These are phyloP conservation scores for Phlegmacium glaucopus DNA, from an alignment of 768 basidiomycete species.

Conservation along the genomic window DNA sequence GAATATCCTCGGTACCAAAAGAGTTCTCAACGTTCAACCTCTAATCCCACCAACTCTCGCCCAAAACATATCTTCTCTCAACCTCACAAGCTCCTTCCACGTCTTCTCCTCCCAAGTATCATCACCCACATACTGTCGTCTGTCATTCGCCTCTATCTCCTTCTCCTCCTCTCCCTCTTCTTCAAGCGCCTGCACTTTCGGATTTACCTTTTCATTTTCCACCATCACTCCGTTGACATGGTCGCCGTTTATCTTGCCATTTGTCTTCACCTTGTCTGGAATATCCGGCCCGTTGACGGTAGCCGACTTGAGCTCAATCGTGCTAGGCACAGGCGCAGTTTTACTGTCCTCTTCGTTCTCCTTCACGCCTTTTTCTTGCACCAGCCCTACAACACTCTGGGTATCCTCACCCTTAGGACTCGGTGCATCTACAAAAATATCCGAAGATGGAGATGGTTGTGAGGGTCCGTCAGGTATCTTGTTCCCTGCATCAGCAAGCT, in stretches of 20 bases:
- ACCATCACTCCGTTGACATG: neutral
- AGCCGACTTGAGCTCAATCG: too few relatives aligned
- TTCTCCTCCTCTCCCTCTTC: constrained; percentile 7
- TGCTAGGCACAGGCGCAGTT: too few relatives aligned
- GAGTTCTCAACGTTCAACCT: constrained; percentile 10
- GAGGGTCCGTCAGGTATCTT: neutral
- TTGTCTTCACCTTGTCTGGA: too few relatives aligned
- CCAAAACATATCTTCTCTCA: constrained; percentile 87
- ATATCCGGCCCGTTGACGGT: too few relatives aligned
- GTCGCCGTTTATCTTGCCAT: too few relatives aligned
- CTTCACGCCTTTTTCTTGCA: neutral
- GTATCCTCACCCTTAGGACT: neutral
- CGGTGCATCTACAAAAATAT: neutral
- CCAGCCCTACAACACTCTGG: neutral
- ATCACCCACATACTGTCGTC: constrained; percentile 54
- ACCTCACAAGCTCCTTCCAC: constrained; percentile 72
- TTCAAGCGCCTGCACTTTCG: neutral
- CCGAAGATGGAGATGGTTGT: neutral
- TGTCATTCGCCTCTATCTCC: constrained; percentile 14
- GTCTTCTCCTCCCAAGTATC: constrained; percentile 83
- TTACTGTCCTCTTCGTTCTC: too few relatives aligned
- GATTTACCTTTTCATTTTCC: neutral
- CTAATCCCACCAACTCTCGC: constrained; percentile 62
- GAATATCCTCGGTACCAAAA: neutral
- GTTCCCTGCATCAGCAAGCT: neutral